A percentile compares a stretch with the other conserved stretches of the same genome.
These are phyloP conservation scores for Paecilomyces formosus DNA, from an alignment of 2,329 filamentous ascomycete genomes.

Conservation along the genomic window DNA sequence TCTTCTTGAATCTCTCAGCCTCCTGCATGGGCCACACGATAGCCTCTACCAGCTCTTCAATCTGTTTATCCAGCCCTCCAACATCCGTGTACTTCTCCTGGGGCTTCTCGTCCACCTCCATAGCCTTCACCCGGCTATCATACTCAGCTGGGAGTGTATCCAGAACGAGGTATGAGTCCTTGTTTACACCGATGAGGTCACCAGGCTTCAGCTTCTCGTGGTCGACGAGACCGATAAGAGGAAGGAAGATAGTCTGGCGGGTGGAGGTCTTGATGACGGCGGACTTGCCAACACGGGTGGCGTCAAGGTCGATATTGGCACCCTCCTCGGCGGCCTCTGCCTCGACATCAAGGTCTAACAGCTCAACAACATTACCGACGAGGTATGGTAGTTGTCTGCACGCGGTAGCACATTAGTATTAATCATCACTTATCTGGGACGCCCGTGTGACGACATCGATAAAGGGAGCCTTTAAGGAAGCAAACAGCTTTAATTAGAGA, in stretches of 20 bases:
- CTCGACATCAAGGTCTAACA: slow-evolving; percentile 91
- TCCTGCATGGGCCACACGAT: slow-evolving; percentile 99
- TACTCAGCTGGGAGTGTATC: slow-evolving; percentile 97
- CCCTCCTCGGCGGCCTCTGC: slow-evolving; percentile 95
- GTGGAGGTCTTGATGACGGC: slow-evolving; percentile 99
- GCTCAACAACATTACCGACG: slow-evolving; percentile 95
- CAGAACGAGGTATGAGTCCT: slow-evolving; percentile 95
- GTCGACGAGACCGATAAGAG: slow-evolving; percentile 93
- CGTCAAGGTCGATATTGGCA: slow-evolving; percentile 96
- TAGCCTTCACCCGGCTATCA: slow-evolving; percentile 97
- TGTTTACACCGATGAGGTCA: slow-evolving; percentile 96
- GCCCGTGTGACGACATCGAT: slow-evolving; percentile 3
- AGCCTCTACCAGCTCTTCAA: slow-evolving; percentile 95
- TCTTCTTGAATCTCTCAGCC: slow-evolving; percentile 98
- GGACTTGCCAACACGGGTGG: slow-evolving; percentile 92
- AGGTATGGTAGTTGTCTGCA: slow-evolving; percentile 91
- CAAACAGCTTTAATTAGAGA: slow-evolving; percentile 13
- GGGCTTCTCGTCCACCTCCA: slow-evolving; percentile 99
- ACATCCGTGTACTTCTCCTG: slow-evolving; percentile 99
- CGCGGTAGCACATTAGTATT: not conserved
- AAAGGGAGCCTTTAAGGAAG: slow-evolving; percentile 17
- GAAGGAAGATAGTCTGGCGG: slow-evolving; percentile 95
- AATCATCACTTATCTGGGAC: slow-evolving; percentile 6
- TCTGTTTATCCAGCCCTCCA: slow-evolving; percentile 95
- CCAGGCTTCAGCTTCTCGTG: slow-evolving; percentile 90